Evolutionary conservation across 257 asterid genomes (phyloP), one percentile per base, ranked within the genome.

Genomic region (Nicotiana benthamiana): DNA sequence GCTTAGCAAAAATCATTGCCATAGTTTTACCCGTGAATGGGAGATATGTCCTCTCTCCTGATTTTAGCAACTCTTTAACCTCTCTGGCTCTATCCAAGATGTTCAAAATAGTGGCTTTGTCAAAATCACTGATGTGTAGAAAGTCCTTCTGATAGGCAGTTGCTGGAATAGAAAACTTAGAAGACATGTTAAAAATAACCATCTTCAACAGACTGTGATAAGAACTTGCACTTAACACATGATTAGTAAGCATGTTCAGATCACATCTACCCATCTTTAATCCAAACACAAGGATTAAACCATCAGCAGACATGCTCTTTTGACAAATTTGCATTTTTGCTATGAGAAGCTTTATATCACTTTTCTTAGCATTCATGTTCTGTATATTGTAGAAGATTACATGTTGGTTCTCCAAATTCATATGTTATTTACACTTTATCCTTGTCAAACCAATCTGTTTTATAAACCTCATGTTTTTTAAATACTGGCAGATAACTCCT

Each of bases 1-100:
- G 97, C 89, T 95, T 95, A 36, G 98, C 97, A 84, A 95, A 95
- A 82, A 95, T 93, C 99, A 95, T 95, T 11, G 99, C 91, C 97
- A 92, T 89, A 26, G 98, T 92, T 86, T 93, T 95, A 67, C 99
- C 98, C 76, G 92, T 87, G 60, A 93, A 92, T 3, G 98, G 99
- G 68, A 91, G 97, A 88, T 90, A 93, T 18, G 93, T 84, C 79
- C 88, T 87, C 83, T 95, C 98, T 75, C 98, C 98, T n/a, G 97
- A 93, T 87, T 91, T 95, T 36, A 93, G 13, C 18, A 89, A 88
- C 75, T 92, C 94, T 91, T 95, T 95, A 60, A 95, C 97, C 86
- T 95, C 98, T 86, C 76, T 82, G 22, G 98, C 99, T 72, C 93
- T 87, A 61, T 92, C 95, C 83, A 95, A 85, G 75, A 95, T 93